phyloP scores from a whole-genome alignment of 768 basidiomycete species.

The Trametes sanguinea region DNA sequence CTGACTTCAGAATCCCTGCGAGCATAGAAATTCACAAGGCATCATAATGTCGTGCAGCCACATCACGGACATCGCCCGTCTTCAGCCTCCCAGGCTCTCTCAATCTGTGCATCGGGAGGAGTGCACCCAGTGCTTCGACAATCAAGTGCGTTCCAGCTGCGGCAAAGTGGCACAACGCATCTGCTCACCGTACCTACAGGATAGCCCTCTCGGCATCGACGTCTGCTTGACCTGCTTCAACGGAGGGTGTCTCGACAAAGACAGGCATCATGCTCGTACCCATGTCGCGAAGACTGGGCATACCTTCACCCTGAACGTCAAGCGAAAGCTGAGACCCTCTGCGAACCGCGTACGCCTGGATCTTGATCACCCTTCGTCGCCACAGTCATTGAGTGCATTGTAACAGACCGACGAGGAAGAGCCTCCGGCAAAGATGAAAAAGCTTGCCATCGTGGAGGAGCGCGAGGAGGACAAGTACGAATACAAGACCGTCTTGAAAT shows the following conservation, averaged over 20 bases:
- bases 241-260: constrained; percentile 72
- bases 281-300: constrained; percentile 79
- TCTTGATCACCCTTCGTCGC: too few relatives aligned
- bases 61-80: constrained; percentile 46
- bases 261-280: constrained; percentile 69
- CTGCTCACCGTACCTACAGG: constrained; percentile 49
- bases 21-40: too few relatives aligned
- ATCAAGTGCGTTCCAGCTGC: constrained; percentile 59
- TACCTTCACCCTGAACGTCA: constrained; percentile 75
- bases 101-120: constrained; percentile 88
- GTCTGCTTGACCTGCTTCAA: constrained; percentile 95
- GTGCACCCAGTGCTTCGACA: constrained; percentile 97
- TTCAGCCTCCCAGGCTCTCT: constrained; percentile 60
- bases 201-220: constrained; percentile 73
- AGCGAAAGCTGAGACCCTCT: constrained; percentile 65
- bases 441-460: constrained; percentile 85
- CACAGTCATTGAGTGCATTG: too few relatives aligned
- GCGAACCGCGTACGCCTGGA: constrained; percentile 59
- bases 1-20: too few relatives aligned
- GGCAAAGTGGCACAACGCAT: background rate
- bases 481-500: constrained; percentile 61
- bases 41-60: constrained; percentile 49
- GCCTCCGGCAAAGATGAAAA: constrained; percentile 87
- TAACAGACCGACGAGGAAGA: constrained; percentile 69
- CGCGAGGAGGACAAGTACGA: constrained; percentile 90